These are phyloP conservation scores for Puccinia polysora DNA, from an alignment of 1,284 basidiomycete species.

Conservation along the genomic window DNA sequence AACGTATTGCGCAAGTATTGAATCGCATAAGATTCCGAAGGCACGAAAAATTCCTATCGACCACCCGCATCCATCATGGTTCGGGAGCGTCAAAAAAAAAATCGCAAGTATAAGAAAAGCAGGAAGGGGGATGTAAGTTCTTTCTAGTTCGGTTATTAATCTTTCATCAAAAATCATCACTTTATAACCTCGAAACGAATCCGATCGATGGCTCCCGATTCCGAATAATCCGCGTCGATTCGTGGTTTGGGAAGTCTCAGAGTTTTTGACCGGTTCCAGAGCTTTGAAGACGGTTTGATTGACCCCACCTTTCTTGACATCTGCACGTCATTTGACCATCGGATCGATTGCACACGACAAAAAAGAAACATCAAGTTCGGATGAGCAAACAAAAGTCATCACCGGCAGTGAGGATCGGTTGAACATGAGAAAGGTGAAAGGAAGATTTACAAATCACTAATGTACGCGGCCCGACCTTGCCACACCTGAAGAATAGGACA, in stretches of 20 bases:
- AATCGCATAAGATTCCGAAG: constrained; percentile 43
- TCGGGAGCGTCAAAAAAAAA: constrained; percentile 1
- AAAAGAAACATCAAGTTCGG: neutral
- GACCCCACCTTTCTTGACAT: constrained; percentile 83
- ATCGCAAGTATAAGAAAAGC: neutral
- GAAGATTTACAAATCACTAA: constrained; percentile 62
- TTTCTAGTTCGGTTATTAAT: neutral
- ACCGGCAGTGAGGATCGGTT: neutral
- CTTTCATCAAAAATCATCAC: neutral
- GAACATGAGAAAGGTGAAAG: neutral
- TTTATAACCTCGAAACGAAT: constrained; percentile 41
- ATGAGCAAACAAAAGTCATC: neutral
- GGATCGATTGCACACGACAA: neutral
- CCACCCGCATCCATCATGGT: neutral
- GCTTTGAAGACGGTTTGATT: constrained; percentile 86
- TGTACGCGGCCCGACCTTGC: constrained; percentile 74
- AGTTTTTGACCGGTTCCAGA: constrained; percentile 80
- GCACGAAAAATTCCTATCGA: constrained; percentile 45
- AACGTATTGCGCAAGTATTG: constrained; percentile 72
- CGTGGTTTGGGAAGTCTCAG: constrained; percentile 65
- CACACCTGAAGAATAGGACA: constrained; percentile 90
- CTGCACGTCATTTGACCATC: constrained; percentile 55
- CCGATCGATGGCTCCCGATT: constrained; percentile 6
- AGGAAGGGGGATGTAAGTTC: neutral
- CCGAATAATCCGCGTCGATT: constrained; percentile 51